Evolutionary conservation across 2,329 filamentous ascomycete genomes (phyloP), one percentile per base, ranked within the genome.

Genomic region (Nannizziopsis arthrosporioides): DNA sequence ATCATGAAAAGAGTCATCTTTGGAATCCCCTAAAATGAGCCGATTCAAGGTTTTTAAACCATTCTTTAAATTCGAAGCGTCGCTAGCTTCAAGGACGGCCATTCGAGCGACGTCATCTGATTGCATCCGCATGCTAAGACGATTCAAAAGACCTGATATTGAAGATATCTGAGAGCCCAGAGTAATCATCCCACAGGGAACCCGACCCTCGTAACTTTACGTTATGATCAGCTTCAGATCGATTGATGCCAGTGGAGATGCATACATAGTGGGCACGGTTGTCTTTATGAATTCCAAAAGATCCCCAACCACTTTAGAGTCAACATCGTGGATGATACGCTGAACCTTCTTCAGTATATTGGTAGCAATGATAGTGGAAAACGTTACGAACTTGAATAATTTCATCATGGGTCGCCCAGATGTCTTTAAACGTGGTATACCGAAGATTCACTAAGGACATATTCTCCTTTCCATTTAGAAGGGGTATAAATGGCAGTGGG

Each of bases 1-100:
- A 40, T 64, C 63, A 46, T 69, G 69, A 1, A 58, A 61, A 49
- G 67, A 62, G 50, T 63, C 62, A 5, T 63, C 64, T 44, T 65
- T 62, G 0, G 59, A 61, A 38, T 64, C 63, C 30, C 61, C 63
- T 17, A 71, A 63, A 3, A 64, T 63, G 36, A 57, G 56, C 52
- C 68, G 63, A 42, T 72, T 72, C 31, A 72, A 65, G 47, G 65
- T 68, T 51, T 71, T 73, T 53, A 73, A 51, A 7, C 64, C 63
- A 30, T 63, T 68, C 50, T 72, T 73, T 27, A 73, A 54, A 53
- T 70, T 73, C 7, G 65, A 60, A 17, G 66, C 64, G 55, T 72
- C 67, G 10, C 63, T 66, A 11, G 70, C 69, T 55, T 68, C 67
- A 15, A 73, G 55, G 11, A 62, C 56, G 34, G 72, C 57, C 15